Conservation (phyloP, 2,329 filamentous ascomycete species). For the Furcasterigmium furcatum region DNA sequence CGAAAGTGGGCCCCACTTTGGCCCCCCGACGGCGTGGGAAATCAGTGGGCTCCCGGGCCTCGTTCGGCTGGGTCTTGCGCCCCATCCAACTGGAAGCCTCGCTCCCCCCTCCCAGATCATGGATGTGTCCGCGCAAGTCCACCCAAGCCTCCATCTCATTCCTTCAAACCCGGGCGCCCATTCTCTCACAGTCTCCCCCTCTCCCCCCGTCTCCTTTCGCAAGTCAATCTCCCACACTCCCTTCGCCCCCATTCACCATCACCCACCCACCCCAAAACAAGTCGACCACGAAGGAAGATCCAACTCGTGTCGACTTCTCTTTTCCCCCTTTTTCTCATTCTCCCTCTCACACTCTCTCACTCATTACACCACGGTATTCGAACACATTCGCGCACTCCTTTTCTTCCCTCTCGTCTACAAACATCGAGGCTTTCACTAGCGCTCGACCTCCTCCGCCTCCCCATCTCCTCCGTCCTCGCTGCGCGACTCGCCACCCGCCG, state of each 20-base stretch:
- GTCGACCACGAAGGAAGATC: conserved; percentile 1
- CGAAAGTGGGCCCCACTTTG: neutral
- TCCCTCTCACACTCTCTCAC: conserved; percentile 8
- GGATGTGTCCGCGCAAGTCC: neutral
- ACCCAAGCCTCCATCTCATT: neutral
- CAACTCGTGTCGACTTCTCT: conserved; percentile 1
- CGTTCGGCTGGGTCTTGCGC: neutral
- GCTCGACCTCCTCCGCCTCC: conserved; percentile 29
- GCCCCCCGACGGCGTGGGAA: neutral
- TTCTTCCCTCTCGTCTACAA: conserved; percentile 14
- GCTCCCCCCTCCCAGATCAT: neutral
- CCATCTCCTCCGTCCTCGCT: conserved; percentile 11
- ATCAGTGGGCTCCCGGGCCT: neutral
- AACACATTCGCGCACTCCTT: conserved; percentile 16
- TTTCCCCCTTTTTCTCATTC: conserved; percentile 9
- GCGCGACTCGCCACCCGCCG: conserved; percentile 12
- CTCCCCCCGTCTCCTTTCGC: neutral
- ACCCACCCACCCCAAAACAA: neutral
- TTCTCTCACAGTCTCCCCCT: neutral
- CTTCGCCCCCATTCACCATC: neutral
- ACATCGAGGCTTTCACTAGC: conserved; percentile 46
- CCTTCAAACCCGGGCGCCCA: neutral
- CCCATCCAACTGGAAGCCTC: neutral
- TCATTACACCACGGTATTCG: conserved; percentile 5
- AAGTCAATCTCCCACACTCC: conserved; percentile 1